Percentiles rank a stretch among this genome's conserved stretches.
Evolutionary conservation across 2,329 filamentous ascomycete species (phyloP).

Genomic region (Ceratocystis alfenasii): DNA sequence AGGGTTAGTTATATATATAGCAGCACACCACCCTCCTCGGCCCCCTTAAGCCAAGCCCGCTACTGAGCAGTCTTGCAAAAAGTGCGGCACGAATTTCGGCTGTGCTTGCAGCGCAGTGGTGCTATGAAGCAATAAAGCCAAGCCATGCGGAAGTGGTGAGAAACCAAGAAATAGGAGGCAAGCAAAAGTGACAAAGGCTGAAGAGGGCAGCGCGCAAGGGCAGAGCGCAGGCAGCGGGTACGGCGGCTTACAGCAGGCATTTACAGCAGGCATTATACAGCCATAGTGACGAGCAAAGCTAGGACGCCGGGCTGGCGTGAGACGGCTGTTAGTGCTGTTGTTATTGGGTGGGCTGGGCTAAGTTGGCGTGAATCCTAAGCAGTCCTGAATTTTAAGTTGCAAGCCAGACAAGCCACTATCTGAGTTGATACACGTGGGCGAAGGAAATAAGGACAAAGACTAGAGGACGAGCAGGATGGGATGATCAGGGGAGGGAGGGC

Average conservation of each 20-base stretch:
- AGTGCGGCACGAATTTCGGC: background rate
- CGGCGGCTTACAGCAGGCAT: too few species aligned
- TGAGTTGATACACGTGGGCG: background rate
- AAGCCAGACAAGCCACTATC: slow-evolving; percentile 1
- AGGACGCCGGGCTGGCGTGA: too few species aligned
- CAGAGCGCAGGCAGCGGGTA: too few species aligned
- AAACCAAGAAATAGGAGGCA: background rate
- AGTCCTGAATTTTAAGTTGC: slow-evolving; percentile 9
- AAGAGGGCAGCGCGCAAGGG: too few species aligned
- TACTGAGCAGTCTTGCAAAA: background rate
- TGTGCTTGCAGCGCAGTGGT: background rate
- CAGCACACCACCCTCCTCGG: too few species aligned
- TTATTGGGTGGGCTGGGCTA: background rate
- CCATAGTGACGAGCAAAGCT: too few species aligned
- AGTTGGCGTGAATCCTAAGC: background rate
- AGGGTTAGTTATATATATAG: too few species aligned
- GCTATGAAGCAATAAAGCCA: too few species aligned
- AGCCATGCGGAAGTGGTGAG: background rate
- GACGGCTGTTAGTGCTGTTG: background rate
- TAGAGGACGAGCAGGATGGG: background rate
- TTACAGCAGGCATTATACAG: too few species aligned
- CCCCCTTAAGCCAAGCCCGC: background rate
- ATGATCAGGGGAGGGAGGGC: background rate
- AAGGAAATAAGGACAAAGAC: background rate
- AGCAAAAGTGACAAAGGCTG: background rate